phyloP scores from a whole-genome alignment of 176 grass and related monocot genomes.

The Stipa capillata region DNA sequence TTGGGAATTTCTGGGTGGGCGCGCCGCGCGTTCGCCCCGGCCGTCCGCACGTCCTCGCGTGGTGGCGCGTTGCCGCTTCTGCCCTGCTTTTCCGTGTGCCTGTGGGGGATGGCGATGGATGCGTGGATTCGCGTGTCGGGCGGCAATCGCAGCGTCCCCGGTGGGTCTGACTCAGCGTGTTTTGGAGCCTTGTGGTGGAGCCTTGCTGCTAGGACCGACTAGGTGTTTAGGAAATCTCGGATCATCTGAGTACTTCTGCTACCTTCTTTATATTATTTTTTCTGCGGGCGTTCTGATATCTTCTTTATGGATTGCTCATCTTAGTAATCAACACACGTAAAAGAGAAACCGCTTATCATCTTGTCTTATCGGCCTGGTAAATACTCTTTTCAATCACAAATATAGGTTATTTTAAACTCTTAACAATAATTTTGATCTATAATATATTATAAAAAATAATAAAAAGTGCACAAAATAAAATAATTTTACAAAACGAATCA shows the following conservation, averaged over 20 bases:
- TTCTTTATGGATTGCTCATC: not conserved
- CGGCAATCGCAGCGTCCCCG: not conserved
- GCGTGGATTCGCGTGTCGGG: slow-evolving; percentile 26
- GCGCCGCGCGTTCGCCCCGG: slow-evolving; percentile 15
- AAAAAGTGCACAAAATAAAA: no score
- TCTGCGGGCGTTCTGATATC: no score
- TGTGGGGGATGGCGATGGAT: not conserved
- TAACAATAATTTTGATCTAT: no score
- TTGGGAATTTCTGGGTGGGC: not conserved
- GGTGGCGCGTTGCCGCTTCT: not conserved
- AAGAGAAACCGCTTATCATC: not conserved
- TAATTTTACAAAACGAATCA: no score
- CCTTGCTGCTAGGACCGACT: not conserved
- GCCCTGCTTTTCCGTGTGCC: not conserved
- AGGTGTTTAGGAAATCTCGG: not conserved
- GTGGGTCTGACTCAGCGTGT: slow-evolving; percentile 23
- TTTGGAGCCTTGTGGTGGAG: not conserved
- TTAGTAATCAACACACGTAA: not conserved
- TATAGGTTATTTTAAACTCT: no score
- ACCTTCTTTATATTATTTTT: not conserved
- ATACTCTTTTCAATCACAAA: no score
- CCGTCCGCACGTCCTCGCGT: not conserved
- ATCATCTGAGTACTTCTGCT: not conserved
- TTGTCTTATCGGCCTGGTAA: not conserved
- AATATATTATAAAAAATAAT: no score